These are phyloP conservation scores for Chaetomium fimeti DNA, from an alignment of 495 filamentous ascomycete genomes.

Conservation along the genomic window DNA sequence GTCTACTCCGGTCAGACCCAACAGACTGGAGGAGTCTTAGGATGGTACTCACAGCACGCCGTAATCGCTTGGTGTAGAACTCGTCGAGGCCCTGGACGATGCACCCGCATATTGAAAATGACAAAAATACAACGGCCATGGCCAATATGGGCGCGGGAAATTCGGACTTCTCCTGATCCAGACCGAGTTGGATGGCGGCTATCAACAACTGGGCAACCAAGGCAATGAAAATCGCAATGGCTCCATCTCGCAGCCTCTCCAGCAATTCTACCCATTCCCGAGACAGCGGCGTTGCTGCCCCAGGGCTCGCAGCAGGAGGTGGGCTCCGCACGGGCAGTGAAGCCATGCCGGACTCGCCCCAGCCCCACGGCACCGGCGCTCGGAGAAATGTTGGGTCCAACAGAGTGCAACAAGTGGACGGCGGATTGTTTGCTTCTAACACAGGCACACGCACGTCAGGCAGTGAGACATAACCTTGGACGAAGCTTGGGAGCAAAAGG, in stretches of 20 bases:
- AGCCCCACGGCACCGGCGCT: constrained; percentile 26
- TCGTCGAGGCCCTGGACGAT: constrained; percentile 24
- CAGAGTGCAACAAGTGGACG: constrained; percentile 18
- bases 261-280: neutral
- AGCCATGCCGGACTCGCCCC: constrained; percentile 18
- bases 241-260: constrained; percentile 20
- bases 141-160: constrained; percentile 38
- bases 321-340: constrained; percentile 4
- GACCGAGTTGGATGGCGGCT: constrained; percentile 26
- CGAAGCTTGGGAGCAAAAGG: constrained; percentile 9
- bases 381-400: constrained; percentile 15
- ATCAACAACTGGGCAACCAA: constrained; percentile 33
- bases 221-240: constrained; percentile 25
- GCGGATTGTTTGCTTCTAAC: constrained; percentile 28
- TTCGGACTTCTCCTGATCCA: constrained; percentile 25
- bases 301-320: neutral
- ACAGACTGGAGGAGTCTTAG: neutral
- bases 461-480: constrained; percentile 36
- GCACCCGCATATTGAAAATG: constrained; percentile 14
- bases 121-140: constrained; percentile 32
- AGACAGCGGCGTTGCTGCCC: neutral
- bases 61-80: constrained; percentile 40
- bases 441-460: constrained; percentile 27
- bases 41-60: constrained; percentile 34
- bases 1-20: constrained; percentile 22